These are phyloP conservation scores for Mitragyna speciosa DNA, from an alignment of 257 asterid species.

Conservation along the genomic window DNA sequence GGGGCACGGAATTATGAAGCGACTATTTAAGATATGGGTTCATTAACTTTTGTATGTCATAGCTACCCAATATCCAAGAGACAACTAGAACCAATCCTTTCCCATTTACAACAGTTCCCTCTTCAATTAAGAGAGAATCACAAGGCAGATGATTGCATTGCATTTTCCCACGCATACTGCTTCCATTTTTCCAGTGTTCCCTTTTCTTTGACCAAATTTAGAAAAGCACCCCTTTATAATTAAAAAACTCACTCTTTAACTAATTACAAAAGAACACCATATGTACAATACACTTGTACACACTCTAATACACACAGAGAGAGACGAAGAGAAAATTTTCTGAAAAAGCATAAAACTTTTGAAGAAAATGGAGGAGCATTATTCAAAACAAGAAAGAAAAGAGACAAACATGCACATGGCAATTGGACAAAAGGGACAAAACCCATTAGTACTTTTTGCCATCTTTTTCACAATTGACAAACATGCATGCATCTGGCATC, in stretches of 20 bases:
- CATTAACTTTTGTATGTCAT: too few relatives aligned
- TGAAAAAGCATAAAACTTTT: conserved; percentile 35
- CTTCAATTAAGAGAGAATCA: background rate
- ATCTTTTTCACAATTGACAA: conserved; percentile 38
- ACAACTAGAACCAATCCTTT: background rate
- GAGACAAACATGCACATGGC: conserved; percentile 66
- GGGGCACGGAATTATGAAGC: background rate
- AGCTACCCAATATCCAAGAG: background rate
- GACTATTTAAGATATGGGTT: too few relatives aligned
- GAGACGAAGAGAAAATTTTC: conserved; percentile 28
- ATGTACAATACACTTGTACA: background rate
- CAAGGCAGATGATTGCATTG: background rate
- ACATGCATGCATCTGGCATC: conserved; percentile 29
- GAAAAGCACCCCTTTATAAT: background rate
- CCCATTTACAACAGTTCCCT: background rate
- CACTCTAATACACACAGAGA: background rate
- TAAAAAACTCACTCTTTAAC: background rate
- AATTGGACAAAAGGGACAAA: conserved; percentile 48
- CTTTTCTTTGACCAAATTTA: background rate
- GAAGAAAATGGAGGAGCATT: conserved; percentile 36
- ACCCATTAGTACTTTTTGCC: conserved; percentile 30
- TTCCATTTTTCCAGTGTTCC: background rate
- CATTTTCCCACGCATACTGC: background rate
- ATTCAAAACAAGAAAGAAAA: conserved; percentile 44
- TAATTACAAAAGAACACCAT: background rate